A percentile compares a stretch with the other conserved stretches of the same genome.
These are phyloP conservation scores for Neurospora sp. DNA, from an alignment of 495 filamentous ascomycete genomes.

Conservation along the genomic window DNA sequence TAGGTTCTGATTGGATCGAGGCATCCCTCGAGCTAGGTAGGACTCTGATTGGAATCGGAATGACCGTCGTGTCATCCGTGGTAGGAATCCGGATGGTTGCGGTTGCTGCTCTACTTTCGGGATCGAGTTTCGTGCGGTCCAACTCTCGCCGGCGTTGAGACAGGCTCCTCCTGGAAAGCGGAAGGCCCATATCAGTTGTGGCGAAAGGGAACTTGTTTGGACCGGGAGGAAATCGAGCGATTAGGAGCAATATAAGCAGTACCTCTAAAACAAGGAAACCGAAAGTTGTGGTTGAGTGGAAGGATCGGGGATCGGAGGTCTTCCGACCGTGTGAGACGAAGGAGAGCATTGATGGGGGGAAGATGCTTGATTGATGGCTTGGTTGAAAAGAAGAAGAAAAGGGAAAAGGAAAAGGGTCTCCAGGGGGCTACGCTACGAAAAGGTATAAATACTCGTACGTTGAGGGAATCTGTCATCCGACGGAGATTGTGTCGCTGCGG, in stretches of 20 bases:
- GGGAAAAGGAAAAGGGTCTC: background rate
- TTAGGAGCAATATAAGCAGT: background rate
- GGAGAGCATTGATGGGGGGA: background rate
- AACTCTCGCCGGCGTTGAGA: background rate
- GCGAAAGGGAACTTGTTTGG: background rate
- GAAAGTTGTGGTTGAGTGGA: background rate
- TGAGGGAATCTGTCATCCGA: background rate
- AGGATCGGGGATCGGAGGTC: background rate
- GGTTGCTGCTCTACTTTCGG: background rate
- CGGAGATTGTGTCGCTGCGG: background rate
- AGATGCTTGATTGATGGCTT: background rate
- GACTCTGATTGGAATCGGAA: background rate
- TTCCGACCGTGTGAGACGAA: background rate
- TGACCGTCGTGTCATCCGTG: background rate
- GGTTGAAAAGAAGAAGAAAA: background rate
- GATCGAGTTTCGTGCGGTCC: background rate
- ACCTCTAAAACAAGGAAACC: background rate
- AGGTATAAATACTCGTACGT: background rate
- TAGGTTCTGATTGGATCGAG: background rate
- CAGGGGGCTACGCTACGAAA: no score
- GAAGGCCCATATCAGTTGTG: background rate
- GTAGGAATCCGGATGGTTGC: background rate
- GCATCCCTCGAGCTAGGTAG: background rate
- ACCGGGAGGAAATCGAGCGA: background rate
- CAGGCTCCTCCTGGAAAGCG: background rate